phyloP scores from a whole-genome alignment of 2,329 filamentous ascomycete species.

The Pyricularia sp. region DNA sequence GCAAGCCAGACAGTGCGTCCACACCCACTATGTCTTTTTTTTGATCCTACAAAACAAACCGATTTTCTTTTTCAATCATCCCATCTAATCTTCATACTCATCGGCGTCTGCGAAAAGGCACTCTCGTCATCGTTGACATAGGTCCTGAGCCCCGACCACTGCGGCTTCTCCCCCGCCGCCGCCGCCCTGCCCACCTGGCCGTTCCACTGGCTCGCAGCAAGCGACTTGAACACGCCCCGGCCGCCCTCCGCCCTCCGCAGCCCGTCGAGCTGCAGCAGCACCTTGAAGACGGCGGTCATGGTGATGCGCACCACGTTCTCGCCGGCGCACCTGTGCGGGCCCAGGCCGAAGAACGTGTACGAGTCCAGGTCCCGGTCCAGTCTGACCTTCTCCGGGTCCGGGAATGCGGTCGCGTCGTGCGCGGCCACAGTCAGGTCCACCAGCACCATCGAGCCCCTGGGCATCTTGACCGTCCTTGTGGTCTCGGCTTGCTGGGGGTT shows the following conservation, averaged over 20 bases:
- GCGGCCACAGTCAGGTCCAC: constrained; percentile 36
- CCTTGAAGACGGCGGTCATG: constrained; percentile 12
- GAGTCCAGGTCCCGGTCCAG: constrained; percentile 34
- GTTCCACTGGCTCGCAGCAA: constrained; percentile 9
- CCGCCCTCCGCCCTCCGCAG: constrained; percentile 12
- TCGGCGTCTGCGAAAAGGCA: constrained; percentile 12
- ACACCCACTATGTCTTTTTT: too few species aligned
- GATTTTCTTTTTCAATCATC: constrained; percentile 5
- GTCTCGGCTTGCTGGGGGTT: constrained; percentile 12
- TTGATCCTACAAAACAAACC: too few species aligned
- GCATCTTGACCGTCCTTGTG: constrained; percentile 10
- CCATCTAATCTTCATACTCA: constrained; percentile 13
- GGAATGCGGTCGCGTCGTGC: constrained; percentile 33
- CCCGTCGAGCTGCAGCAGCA: constrained; percentile 12
- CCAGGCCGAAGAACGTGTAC: constrained; percentile 40
- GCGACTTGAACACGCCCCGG: constrained; percentile 13
- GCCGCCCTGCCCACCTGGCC: constrained; percentile 10
- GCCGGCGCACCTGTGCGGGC: constrained; percentile 38
- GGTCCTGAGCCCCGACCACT: constrained; percentile 11
- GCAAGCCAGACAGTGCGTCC: too few species aligned
- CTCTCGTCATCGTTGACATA: constrained; percentile 15
- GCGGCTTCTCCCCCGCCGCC: not conserved
- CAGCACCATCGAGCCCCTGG: constrained; percentile 25
- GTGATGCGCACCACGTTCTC: constrained; percentile 24
- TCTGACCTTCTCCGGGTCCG: constrained; percentile 33